These are phyloP conservation scores for Penicillium janthinellum DNA, from an alignment of 2,329 filamentous ascomycete genomes.

Conservation along the genomic window DNA sequence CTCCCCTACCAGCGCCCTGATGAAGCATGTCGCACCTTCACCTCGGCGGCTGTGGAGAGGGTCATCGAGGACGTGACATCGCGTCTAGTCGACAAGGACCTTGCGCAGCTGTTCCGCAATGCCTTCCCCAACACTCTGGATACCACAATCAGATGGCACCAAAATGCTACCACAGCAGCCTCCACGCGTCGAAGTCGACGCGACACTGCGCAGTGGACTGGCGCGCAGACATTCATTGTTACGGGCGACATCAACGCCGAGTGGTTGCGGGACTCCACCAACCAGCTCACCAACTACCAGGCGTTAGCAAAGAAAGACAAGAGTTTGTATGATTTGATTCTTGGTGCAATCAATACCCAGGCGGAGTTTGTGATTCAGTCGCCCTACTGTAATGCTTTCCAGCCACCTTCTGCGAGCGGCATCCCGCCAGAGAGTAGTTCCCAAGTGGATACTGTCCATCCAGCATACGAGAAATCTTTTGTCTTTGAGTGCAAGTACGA, in stretches of 20 bases:
- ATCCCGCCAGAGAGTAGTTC: slow-evolving; percentile 73
- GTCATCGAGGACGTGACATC: slow-evolving; percentile 81
- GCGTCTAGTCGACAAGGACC: slow-evolving; percentile 79
- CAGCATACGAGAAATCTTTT: slow-evolving; percentile 75
- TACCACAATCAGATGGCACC: slow-evolving; percentile 87
- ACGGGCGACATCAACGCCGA: slow-evolving; percentile 92
- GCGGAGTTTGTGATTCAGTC: slow-evolving; percentile 91
- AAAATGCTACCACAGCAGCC: slow-evolving; percentile 55
- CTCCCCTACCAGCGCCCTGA: slow-evolving; percentile 87
- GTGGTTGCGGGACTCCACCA: slow-evolving; percentile 90
- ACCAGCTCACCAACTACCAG: slow-evolving; percentile 91
- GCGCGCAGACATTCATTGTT: slow-evolving; percentile 88
- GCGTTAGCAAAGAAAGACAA: slow-evolving; percentile 78
- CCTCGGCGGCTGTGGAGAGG: slow-evolving; percentile 80
- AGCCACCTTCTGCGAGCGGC: slow-evolving; percentile 83
- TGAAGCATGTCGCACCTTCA: slow-evolving; percentile 81
- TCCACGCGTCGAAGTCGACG: slow-evolving; percentile 36
- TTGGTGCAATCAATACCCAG: slow-evolving; percentile 95
- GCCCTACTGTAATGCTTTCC: slow-evolving; percentile 98
- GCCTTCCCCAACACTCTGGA: slow-evolving; percentile 90
- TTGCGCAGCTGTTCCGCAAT: slow-evolving; percentile 92
- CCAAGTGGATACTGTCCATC: slow-evolving; percentile 82
- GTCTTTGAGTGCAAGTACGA: slow-evolving; percentile 99
- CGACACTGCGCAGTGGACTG: slow-evolving; percentile 71
- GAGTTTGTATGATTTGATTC: slow-evolving; percentile 74